phyloP scores from a whole-genome alignment of 129 eudicot species.

The Saussurea involucrata region DNA sequence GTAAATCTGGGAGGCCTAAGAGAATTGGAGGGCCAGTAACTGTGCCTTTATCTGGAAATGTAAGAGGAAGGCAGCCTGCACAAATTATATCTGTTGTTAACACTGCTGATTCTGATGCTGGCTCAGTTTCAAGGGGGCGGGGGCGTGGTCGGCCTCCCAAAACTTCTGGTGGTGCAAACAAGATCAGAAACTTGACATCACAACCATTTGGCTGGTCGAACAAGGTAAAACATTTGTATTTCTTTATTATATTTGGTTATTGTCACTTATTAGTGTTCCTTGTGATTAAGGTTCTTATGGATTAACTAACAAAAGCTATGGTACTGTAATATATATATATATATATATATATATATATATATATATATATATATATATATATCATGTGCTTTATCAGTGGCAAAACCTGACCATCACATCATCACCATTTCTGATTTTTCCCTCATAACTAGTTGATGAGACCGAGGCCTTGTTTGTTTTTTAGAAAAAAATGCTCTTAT shows the following conservation, averaged over 20 bases:
- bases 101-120: background rate
- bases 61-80: conserved; percentile 49
- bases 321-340: too few relatives aligned
- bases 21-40: conserved; percentile 11
- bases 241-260: background rate
- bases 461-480: too few relatives aligned
- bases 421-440: too few relatives aligned
- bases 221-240: background rate
- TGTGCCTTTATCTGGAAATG: background rate
- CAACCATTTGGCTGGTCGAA: conserved; percentile 7
- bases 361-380: too few relatives aligned
- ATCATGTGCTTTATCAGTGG: too few relatives aligned
- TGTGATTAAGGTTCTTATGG: too few relatives aligned
- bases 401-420: too few relatives aligned
- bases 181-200: background rate
- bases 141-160: background rate
- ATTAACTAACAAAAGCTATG: too few relatives aligned
- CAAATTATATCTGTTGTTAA: background rate
- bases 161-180: background rate
- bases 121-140: conserved; percentile 9
- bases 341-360: too few relatives aligned
- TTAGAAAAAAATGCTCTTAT: too few relatives aligned
- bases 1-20: conserved; percentile 36
- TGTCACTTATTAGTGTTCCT: background rate
- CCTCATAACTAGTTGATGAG: too few relatives aligned